Base-by-base conservation (phyloP, 2,329 filamentous ascomycete genomes). In the Paramyrothecium roridum region DNA sequence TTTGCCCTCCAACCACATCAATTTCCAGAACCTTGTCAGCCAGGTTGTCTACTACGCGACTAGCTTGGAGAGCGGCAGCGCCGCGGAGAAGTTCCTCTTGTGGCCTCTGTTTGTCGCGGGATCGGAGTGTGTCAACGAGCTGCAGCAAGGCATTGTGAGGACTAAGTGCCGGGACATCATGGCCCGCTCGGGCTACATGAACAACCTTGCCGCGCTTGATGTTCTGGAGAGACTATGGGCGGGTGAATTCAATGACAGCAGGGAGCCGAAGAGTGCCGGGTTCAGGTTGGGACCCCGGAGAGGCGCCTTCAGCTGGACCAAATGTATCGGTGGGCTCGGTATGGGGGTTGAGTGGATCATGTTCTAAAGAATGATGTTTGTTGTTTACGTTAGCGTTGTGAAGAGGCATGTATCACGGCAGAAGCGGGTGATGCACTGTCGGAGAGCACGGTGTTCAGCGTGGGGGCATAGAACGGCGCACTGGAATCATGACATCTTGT, bases 21-120 rank as follows among this genome's bases (percentile, higher is more conserved):
- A 88, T 67, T 92, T 96, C 73, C 91, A 96, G 70, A 87, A 86
- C 61, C 82, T 96, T 20, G 92, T 96, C 54, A 86, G 86, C 66
- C 87, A 91, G 61, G 89, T 93, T 1, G 82, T 97, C 45, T 89
- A 87, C 72, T 93, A 96, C 73, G 90, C 95, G 55, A 88, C 87
- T 8, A 87, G 87, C 53, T 85, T 97, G 40, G 86, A 90, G 58
- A 81, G 87, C 3, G 88, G 82, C 45, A 86, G 83, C 64, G 82
- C 80, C 50, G 87, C 88, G 40, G 89, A 96, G 72, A 96, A 96
- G 67, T 96, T 96, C 69, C 76, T 97, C 11, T 83, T 97, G 10
- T 97, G 93, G 93, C 93, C 93, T 3, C 81, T 97, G 3, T 96
- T 97, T 69, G 88, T 97, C 52, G 87, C 89, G 1, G 93, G 93